Percentiles rank a stretch among this genome's conserved stretches.
Conservation (phyloP, 2,329 filamentous ascomycete species). For the Domatiomyces globalis region DNA sequence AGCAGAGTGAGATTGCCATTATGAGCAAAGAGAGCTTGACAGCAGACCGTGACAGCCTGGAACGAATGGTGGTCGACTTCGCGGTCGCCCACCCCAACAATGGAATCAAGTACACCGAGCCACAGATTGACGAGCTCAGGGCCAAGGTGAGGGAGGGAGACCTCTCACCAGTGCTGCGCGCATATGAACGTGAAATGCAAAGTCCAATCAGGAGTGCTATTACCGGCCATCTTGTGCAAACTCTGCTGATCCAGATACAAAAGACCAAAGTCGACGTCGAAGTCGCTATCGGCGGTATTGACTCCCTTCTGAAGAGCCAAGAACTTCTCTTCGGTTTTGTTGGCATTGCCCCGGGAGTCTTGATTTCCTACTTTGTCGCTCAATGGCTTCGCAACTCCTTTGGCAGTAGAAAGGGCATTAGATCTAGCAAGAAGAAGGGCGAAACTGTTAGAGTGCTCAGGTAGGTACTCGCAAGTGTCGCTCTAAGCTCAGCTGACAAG, state of each 20-base stretch:
- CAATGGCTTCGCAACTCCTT: conserved; percentile 59
- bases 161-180: conserved; percentile 75
- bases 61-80: conserved; percentile 98
- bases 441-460: conserved; percentile 65
- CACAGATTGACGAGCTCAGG: conserved; percentile 59
- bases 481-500: background rate
- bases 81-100: conserved; percentile 60
- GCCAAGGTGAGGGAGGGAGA: conserved; percentile 79
- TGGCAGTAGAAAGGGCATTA: conserved; percentile 55
- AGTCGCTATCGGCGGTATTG: conserved; percentile 88
- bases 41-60: conserved; percentile 78
- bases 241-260: conserved; percentile 88
- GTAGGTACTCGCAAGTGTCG: conserved; percentile 21
- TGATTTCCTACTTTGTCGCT: conserved; percentile 63
- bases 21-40: conserved; percentile 88
- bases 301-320: conserved; percentile 85
- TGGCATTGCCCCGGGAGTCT: conserved; percentile 78
- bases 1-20: conserved; percentile 83
- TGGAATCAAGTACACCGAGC: conserved; percentile 45
- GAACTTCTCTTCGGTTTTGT: conserved; percentile 94
- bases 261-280: conserved; percentile 99
- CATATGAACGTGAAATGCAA: conserved; percentile 79
- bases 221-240: conserved; percentile 72
- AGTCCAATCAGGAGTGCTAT: conserved; percentile 71
- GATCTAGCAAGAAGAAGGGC: conserved; percentile 49